Evolutionary conservation across 495 filamentous ascomycete species (phyloP), one percentile per base, ranked within the genome.

Genomic region (Alectoria sarmentosa): DNA sequence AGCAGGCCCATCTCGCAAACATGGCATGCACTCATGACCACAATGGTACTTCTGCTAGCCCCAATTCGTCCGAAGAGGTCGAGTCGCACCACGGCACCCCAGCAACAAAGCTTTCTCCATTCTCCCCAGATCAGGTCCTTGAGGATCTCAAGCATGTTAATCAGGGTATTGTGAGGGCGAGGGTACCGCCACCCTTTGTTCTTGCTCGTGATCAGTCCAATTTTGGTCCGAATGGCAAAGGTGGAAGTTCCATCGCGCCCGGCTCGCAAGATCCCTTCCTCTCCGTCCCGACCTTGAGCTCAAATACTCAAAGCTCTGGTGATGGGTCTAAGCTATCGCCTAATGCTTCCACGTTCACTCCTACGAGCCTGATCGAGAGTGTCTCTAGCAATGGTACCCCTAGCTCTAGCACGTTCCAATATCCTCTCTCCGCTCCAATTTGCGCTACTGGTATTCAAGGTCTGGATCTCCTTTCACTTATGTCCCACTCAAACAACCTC

Each of bases 41-140:
- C 26, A 48, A 62, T 32, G 64, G 44, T 44, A 58, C 70, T 68
- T 64, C 76, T 65, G 73, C 73, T 56, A 88, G 84, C 52, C 84
- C 85, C 42, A 80, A 79, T 70, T 87, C 85, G 8, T 85, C 84
- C 13, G 81, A 77, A 64, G 81, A 75, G 32, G 80, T 69, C 36
- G 80, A 79, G 57, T 86, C 86, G 32, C 78, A 76, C 72, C 80
- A 84, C 63, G 81, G 78, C 32, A 88, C 86, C 44, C 86, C 86
- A 1, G 83, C 87, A 61, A 88, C 85, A 32, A 79, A 80, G 57
- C 65, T 86, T 37, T 87, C 84, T 17, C 74, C 78, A 44, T 87
- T 88, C 71, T 87, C 85, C n/a, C 84, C 85, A 0, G 83, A 86
- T 21, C 84, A 86, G 52, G 71, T 65, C 28, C 60, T 37, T 8